Evolutionary conservation across 2,329 filamentous ascomycete species (phyloP), one percentile per base, ranked within the genome.

Genomic region (Raffaelea ambrosiae): DNA sequence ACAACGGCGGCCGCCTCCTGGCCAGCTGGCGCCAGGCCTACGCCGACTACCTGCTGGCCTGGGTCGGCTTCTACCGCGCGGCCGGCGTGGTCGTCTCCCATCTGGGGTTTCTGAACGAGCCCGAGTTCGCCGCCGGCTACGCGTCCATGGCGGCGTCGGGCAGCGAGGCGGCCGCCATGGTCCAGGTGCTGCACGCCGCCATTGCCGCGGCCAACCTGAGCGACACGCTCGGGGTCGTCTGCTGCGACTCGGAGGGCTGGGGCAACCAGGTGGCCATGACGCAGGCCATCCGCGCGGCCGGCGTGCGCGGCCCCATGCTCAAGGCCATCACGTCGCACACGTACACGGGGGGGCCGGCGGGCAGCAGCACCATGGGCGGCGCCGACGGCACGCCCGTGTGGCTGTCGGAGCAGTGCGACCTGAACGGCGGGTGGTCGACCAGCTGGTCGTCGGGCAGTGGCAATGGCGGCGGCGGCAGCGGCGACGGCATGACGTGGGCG

Each of bases 141-240:
- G 71, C 72, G 11, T 66, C 63, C 5, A 76, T 76, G 72, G 40
- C 5, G 26, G 76, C 86, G 61, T 94, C 93, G 74, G 96, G 95
- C 68, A 84, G 83, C 57, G 86, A 76, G 60, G 72, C 72, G 3
- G 72, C 69, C 41, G 68, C 72, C 38, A 76, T 78, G 58, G 71
- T 78, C 60, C 58, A 62, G 48, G 62, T 72, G n/a, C 63, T 78
- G 40, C 62, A 65, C 44, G 61, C 65, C 18, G 69, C 67, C 2
- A 62, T 74, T 42, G 59, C 53, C 31, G 46, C 54, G 18, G 50
- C 51, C 7, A 56, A 54, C 39, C 51, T 61, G 33, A 48, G 44
- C 14, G 43, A 49, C 11, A 58, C 64, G 42, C 59, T 29, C 26
- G 7, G 7, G 7, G 7, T 71, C 35, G 59, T 60, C 22, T 67